Percentiles rank a stretch among this genome's conserved stretches.
Conservation (phyloP, 768 basidiomycete species). For the Boletellus ananiceps region DNA sequence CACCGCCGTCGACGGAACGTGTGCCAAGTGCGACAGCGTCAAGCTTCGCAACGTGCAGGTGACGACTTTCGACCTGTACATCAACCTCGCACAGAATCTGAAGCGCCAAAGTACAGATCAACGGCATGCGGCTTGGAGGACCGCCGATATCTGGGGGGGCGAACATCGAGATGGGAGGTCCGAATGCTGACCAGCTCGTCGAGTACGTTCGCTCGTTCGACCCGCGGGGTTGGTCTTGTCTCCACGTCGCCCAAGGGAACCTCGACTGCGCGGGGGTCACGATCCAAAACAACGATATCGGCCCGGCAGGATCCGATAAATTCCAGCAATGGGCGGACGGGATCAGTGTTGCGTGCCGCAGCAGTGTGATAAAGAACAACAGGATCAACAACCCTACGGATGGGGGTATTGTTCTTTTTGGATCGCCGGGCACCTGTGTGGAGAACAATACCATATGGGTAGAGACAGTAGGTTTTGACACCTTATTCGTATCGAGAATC, state of each 20-base stretch:
- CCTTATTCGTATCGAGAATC: neutral
- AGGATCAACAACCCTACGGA: slow-evolving; percentile 70
- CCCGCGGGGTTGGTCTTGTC: slow-evolving; percentile 78
- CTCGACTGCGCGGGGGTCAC: slow-evolving; percentile 59
- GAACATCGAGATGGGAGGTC: slow-evolving; percentile 83
- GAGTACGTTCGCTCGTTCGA: slow-evolving; percentile 74
- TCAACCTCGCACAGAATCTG: neutral
- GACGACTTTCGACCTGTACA: neutral
- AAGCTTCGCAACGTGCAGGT: slow-evolving; percentile 73
- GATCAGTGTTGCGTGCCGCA: slow-evolving; percentile 66
- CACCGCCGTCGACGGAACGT: slow-evolving; percentile 66
- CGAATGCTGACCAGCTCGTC: slow-evolving; percentile 64
- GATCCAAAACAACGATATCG: slow-evolving; percentile 81
- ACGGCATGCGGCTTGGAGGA: slow-evolving; percentile 61
- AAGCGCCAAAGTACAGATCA: slow-evolving; percentile 44
- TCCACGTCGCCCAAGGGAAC: slow-evolving; percentile 70
- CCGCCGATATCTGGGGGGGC: slow-evolving; percentile 56
- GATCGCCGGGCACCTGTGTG: slow-evolving; percentile 65
- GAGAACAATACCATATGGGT: slow-evolving; percentile 77
- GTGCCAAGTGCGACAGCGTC: slow-evolving; percentile 52
- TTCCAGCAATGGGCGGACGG: slow-evolving; percentile 81
- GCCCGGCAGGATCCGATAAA: slow-evolving; percentile 62
- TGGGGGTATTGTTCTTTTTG: slow-evolving; percentile 77
- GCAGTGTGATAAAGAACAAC: slow-evolving; percentile 61
- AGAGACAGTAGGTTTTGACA: slow-evolving; percentile 45